Evolutionary conservation across 2,329 filamentous ascomycete genomes (phyloP), one percentile per base, ranked within the genome.

Genomic region (Sphaerostilbella broomeana): DNA sequence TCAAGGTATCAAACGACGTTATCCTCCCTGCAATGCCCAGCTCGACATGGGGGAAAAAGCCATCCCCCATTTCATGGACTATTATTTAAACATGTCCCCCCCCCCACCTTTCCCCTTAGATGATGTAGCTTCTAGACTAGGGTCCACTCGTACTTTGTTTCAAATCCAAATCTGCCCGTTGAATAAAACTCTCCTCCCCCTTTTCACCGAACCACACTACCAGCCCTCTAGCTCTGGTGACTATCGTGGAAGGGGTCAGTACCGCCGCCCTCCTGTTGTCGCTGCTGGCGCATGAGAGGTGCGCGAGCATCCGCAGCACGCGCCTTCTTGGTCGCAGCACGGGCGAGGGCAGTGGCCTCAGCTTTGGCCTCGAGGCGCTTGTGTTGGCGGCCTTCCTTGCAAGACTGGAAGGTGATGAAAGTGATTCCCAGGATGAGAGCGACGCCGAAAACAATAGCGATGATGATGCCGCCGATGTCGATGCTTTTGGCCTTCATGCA

Each of bases 311-410:
- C 55, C 20, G 52, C 54, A 34, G 57, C 56, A 34, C 61, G 58
- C 52, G 63, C 57, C 58, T 66, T 66, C 57, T 62, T 67, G 44
- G 61, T 65, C 35, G 67, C 63, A 51, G 68, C 67, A 55, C 68
- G 68, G 34, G 67, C 69, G 35, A 70, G 67, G 18, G 65, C 65
- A n/a, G 65, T 65, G 30, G 69, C 69, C 58, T 76, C 72, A 43
- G 65, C 64, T 47, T 66, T 65, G 43, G 65, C 66, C 38, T 56
- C 57, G 22, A 65, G 55, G 32, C 61, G 59, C 54, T 63, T 65
- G 51, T 72, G 63, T 49, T 62, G 48, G 54, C 56, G 57, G 49
- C 66, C 61, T 48, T 77, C 73, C 45, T 61, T 61, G 63, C 66
- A 71, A 67, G 70, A 76, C 47, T 69, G 60, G 62, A 69, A 69